Base-by-base conservation (phyloP, 805 yeast species). In the Maudiozyma turicensis region DNA sequence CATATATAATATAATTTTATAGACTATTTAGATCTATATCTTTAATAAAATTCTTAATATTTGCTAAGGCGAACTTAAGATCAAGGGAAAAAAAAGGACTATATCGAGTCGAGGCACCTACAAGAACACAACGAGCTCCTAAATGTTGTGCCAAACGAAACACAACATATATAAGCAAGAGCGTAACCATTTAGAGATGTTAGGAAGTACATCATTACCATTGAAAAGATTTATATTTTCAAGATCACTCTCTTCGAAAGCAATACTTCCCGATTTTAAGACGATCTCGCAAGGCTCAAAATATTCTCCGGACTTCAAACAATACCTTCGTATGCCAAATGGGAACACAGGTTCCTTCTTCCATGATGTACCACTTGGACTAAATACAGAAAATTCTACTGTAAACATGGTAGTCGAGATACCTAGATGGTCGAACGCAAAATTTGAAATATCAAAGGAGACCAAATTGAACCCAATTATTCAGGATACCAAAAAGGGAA, bases 371-470 rank as follows among this genome's bases (percentile, higher is more conserved):
- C 88, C 90, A 1, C 56, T 84, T 8, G 70, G 68, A 9, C 62
- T 81, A 8, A 28, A 38, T 28, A 29, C 31, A 9, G 68, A 81
- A 52, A 51, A 55, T n/a, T 67, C 62, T 29, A 73, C 78, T 0
- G 81, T 80, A 14, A 76, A 77, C 57, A 81, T 84, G 81, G 73
- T 85, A 50, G 82, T 82, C 31, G 95, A 85, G 62, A 84, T 85
- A 41, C 87, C 91, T 45, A 72, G 90, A 50, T 85, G 91, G 89
- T 69, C 84, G 43, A 85, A 86, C 64, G 95, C 85, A 26, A 87
- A 87, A 64, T 81, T 86, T 63, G 96, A 87, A 66, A 82, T 86
- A 54, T 73, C 77, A 50, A 81, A 76, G 52, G 73, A 73, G 32
- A 54, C 68, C 9, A 68, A 70, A 32, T 79, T 81, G 42, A 87